Percentiles rank a stretch among this genome's conserved stretches.
phyloP scores from a whole-genome alignment of 257 asterid genomes.

The Cruciata laevipes region DNA sequence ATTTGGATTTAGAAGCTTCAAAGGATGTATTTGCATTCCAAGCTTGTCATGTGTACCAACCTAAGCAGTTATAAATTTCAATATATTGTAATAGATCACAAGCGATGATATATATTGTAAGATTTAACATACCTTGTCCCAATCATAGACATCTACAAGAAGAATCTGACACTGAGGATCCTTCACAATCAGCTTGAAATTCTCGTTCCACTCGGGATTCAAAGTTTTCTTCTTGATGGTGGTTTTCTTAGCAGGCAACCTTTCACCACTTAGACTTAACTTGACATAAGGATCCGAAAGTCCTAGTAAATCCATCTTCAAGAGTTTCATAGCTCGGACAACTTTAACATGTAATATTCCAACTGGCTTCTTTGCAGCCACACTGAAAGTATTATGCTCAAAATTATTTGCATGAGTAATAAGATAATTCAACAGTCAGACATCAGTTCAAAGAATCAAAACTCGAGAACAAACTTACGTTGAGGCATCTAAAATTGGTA shows the following conservation, averaged over 20 bases:
- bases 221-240: slow-evolving; percentile 73
- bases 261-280: slow-evolving; percentile 69
- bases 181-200: slow-evolving; percentile 73
- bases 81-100: neutral
- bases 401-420: neutral
- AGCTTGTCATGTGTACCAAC: slow-evolving; percentile 75
- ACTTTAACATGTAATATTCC: slow-evolving; percentile 85
- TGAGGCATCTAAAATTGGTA: slow-evolving; percentile 80
- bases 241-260: slow-evolving; percentile 56
- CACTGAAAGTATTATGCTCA: slow-evolving; percentile 26
- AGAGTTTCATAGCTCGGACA: slow-evolving; percentile 63
- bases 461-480: slow-evolving; percentile 36
- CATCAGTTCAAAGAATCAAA: neutral
- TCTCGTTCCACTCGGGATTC: slow-evolving; percentile 86
- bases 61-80: slow-evolving; percentile 24
- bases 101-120: neutral
- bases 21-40: slow-evolving; percentile 62
- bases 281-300: slow-evolving; percentile 85
- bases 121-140: slow-evolving; percentile 69
- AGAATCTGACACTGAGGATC: slow-evolving; percentile 76
- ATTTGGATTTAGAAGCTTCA: slow-evolving; percentile 53
- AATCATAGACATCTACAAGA: slow-evolving; percentile 53
- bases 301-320: slow-evolving; percentile 84
- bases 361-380: slow-evolving; percentile 66
- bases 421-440: neutral